phyloP scores from a whole-genome alignment of 768 basidiomycete genomes.

The Hericium coralloides region DNA sequence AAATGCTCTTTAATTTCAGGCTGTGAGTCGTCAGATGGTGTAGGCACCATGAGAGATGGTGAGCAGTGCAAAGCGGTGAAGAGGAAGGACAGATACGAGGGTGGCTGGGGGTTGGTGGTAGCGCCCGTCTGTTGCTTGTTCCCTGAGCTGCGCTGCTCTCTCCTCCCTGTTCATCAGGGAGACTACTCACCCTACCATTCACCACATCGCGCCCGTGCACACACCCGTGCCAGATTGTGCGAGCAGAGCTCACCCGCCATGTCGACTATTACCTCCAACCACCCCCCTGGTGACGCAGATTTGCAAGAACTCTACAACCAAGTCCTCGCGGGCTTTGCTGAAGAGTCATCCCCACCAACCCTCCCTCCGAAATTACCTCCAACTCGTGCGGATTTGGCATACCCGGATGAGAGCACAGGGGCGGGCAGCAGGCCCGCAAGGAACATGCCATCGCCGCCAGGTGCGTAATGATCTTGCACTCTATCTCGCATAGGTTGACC shows the following conservation, averaged over 20 bases:
- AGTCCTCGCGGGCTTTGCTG: constrained; percentile 60
- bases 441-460: background rate
- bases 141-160: background rate
- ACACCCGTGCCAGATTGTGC: too few species aligned
- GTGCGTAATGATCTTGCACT: background rate
- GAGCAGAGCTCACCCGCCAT: background rate
- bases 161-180: background rate
- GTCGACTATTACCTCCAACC: constrained; percentile 10
- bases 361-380: constrained; percentile 8
- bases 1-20: too few species aligned
- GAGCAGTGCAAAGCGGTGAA: too few species aligned
- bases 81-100: too few species aligned
- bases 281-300: constrained; percentile 55
- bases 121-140: background rate
- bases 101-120: too few species aligned
- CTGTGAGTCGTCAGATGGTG: too few species aligned
- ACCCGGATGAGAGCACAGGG: too few species aligned
- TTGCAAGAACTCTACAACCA: constrained; percentile 68
- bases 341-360: constrained; percentile 31
- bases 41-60: too few species aligned
- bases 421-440: background rate
- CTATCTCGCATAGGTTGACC: background rate
- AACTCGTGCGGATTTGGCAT: background rate
- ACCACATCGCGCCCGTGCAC: too few species aligned
- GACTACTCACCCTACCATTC: background rate